Evolutionary conservation across 345 rosid species (phyloP).

Genomic region (Punica granatum): DNA sequence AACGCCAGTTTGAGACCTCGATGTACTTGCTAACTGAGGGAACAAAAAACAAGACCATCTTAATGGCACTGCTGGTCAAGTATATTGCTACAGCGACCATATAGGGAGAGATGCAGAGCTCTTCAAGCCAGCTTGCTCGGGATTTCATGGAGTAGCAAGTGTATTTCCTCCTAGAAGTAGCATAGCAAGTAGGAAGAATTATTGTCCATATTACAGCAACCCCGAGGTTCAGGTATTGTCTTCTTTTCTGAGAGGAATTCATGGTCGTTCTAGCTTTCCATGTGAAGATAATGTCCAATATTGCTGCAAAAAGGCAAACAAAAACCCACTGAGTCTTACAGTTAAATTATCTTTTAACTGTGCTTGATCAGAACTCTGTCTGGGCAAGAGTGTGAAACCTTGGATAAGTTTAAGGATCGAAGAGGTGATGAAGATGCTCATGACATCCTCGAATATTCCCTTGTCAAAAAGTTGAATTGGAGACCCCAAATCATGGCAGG

Average conservation of each 20-base stretch:
- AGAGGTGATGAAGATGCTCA: constrained; percentile 91
- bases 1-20: constrained; percentile 61
- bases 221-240: constrained; percentile 58
- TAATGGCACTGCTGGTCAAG: constrained; percentile 57
- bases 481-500: constrained; percentile 86
- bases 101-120: constrained; percentile 74
- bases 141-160: constrained; percentile 56
- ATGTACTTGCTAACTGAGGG: constrained; percentile 75
- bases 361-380: background rate
- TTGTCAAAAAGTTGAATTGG: constrained; percentile 74
- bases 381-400: constrained; percentile 30
- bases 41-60: constrained; percentile 77
- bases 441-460: constrained; percentile 66
- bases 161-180: constrained; percentile 68
- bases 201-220: constrained; percentile 72
- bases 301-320: constrained; percentile 42
- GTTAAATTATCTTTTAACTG: background rate
- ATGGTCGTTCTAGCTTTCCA: constrained; percentile 73
- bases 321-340: background rate
- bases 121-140: constrained; percentile 64
- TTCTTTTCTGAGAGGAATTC: constrained; percentile 53
- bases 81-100: constrained; percentile 77
- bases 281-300: constrained; percentile 70
- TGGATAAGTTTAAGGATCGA: constrained; percentile 65
- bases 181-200: constrained; percentile 68